Percentiles rank a stretch among this genome's conserved stretches.
phyloP scores from a whole-genome alignment of 371 early-diverging fungal genomes.

The Syncephalastrum contaminatum region DNA sequence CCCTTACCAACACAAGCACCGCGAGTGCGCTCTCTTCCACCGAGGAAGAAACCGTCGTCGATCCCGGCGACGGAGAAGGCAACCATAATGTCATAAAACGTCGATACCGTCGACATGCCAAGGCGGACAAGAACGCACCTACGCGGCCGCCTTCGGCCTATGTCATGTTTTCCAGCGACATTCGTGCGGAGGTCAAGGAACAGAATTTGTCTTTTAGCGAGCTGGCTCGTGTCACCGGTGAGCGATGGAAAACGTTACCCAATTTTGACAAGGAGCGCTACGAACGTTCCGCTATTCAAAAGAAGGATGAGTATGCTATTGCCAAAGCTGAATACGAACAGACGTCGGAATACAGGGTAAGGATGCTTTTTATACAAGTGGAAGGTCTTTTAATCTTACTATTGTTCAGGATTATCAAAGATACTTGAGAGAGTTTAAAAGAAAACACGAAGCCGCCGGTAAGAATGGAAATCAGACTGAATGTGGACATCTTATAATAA shows the following conservation, averaged over 20 bases:
- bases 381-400: background rate
- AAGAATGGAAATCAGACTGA: background rate
- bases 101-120: slow-evolving; percentile 53
- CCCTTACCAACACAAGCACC: slow-evolving; percentile 3
- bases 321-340: slow-evolving; percentile 39
- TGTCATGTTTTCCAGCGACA: slow-evolving; percentile 54
- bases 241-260: slow-evolving; percentile 49
- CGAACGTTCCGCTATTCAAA: slow-evolving; percentile 35
- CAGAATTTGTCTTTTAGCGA: slow-evolving; percentile 51
- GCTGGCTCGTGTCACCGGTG: slow-evolving; percentile 51
- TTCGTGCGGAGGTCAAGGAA: slow-evolving; percentile 44
- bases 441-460: slow-evolving; percentile 48
- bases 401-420: slow-evolving; percentile 38
- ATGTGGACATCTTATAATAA: no score
- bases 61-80: slow-evolving; percentile 25
- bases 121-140: slow-evolving; percentile 53
- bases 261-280: slow-evolving; percentile 31
- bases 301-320: slow-evolving; percentile 38
- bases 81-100: slow-evolving; percentile 35
- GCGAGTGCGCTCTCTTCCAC: slow-evolving; percentile 39
- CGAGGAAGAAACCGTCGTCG: slow-evolving; percentile 37
- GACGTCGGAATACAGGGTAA: slow-evolving; percentile 37
- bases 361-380: background rate
- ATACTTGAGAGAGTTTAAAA: slow-evolving; percentile 42
- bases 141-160: slow-evolving; percentile 57